These are phyloP conservation scores for Trypanosoma mega DNA, from an alignment of 208 protist genomes.

Conservation along the genomic window DNA sequence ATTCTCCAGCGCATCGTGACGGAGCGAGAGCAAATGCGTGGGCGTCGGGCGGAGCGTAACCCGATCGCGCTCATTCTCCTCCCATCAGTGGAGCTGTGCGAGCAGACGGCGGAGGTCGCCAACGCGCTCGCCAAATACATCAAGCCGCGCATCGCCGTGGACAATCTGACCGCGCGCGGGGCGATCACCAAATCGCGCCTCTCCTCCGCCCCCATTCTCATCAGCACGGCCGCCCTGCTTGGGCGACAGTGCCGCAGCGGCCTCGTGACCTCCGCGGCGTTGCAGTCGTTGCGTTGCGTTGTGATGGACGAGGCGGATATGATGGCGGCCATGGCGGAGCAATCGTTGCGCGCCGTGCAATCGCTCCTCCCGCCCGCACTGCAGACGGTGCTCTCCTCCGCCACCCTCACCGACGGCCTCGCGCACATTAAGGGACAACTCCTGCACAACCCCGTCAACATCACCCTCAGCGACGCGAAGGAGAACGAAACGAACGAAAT, in stretches of 20 bases:
- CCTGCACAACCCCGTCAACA: conserved; percentile 91
- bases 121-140: conserved; percentile 72
- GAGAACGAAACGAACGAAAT: conserved; percentile 34
- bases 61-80: conserved; percentile 94
- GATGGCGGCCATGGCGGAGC: conserved; percentile 93
- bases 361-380: conserved; percentile 79
- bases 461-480: conserved; percentile 85
- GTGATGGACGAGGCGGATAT: conserved; percentile 97
- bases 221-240: conserved; percentile 85
- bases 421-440: conserved; percentile 92
- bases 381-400: conserved; percentile 95
- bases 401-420: conserved; percentile 93
- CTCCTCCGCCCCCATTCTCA: conserved; percentile 76
- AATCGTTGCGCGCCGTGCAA: conserved; percentile 87
- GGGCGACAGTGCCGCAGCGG: conserved; percentile 58
- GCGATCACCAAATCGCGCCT: conserved; percentile 60
- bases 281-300: conserved; percentile 71
- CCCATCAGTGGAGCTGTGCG: conserved; percentile 95
- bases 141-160: conserved; percentile 73
- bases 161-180: conserved; percentile 74
- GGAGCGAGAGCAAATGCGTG: conserved; percentile 57
- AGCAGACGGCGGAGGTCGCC: conserved; percentile 90
- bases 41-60: conserved; percentile 38
- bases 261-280: conserved; percentile 46
- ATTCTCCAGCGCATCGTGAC: conserved; percentile 83